A percentile compares a stretch with the other conserved stretches of the same genome.
phyloP scores from a whole-genome alignment of 441 rosid genomes.

The Geranium incanum region DNA sequence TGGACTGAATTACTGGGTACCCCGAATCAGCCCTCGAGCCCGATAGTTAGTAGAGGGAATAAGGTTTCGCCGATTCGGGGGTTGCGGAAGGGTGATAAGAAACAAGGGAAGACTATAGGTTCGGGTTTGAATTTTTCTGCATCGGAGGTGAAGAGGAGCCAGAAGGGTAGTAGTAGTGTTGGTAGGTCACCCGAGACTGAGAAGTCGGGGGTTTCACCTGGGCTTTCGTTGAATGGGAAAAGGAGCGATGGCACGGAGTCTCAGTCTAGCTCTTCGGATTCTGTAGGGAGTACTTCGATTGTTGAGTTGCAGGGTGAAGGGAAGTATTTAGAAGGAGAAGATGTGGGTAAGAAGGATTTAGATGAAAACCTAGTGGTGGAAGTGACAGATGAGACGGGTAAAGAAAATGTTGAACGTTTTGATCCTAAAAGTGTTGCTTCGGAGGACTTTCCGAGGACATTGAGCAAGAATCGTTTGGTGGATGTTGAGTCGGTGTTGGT shows the following conservation, averaged over 20 bases:
- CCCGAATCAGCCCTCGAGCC: conserved; percentile 33
- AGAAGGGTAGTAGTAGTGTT: conserved; percentile 27
- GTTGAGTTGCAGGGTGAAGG: conserved; percentile 36
- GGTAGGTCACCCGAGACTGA: conserved; percentile 20
- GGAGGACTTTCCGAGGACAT: conserved; percentile 27
- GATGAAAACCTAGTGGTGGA: conserved; percentile 16
- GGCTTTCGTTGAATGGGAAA: conserved; percentile 39
- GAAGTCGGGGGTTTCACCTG: conserved; percentile 30
- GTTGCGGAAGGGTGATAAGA: conserved; percentile 45
- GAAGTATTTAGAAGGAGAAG: conserved; percentile 27
- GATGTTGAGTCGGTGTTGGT: conserved; percentile 24
- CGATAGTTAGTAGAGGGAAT: conserved; percentile 29
- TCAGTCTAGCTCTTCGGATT: conserved; percentile 35
- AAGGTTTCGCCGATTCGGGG: conserved; percentile 40
- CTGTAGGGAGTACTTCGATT: conserved; percentile 33
- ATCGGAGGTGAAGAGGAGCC: conserved; percentile 43
- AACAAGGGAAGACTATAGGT: conserved; percentile 26
- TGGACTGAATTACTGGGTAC: conserved; percentile 77
- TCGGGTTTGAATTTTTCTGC: conserved; percentile 25
- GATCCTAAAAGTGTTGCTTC: conserved; percentile 23
- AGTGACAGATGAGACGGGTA: conserved; percentile 25
- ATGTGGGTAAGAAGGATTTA: conserved; percentile 25
- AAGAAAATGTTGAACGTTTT: conserved; percentile 29
- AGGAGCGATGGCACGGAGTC: conserved; percentile 40
- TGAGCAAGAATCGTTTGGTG: conserved; percentile 24